These are phyloP conservation scores for Amaranthus tricolor DNA, from an alignment of 179 eudicot genomes.

Conservation along the genomic window DNA sequence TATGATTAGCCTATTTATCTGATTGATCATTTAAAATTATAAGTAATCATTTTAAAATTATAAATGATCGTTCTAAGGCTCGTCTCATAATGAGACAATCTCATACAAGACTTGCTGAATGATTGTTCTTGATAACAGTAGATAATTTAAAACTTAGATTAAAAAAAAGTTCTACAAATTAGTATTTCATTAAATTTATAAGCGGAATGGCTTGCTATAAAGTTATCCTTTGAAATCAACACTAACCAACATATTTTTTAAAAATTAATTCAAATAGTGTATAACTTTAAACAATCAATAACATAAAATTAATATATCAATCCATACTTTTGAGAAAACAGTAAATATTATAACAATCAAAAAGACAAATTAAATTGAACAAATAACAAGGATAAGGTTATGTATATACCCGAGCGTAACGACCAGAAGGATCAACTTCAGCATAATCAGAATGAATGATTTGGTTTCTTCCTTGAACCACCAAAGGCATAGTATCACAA, in stretches of 20 bases:
- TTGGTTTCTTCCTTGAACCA: neutral
- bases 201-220: no score
- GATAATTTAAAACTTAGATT: no score
- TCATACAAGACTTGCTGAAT: no score
- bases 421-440: slow-evolving; percentile 17
- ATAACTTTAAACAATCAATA: neutral
- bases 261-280: neutral
- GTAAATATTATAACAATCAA: neutral
- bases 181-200: no score
- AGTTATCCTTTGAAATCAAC: neutral
- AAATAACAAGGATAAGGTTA: neutral
- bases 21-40: no score
- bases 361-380: neutral
- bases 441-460: slow-evolving; percentile 4
- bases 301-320: no score
- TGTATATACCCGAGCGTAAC: slow-evolving; percentile 13
- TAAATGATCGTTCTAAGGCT: no score
- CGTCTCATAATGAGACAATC: no score
- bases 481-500: neutral
- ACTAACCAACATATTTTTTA: neutral
- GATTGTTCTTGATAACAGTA: no score
- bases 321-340: neutral
- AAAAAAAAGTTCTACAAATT: no score
- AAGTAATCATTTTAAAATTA: no score
- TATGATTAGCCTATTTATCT: no score